These are phyloP conservation scores for Purpureocillium lavendulum DNA, from an alignment of 2,329 filamentous ascomycete species.

Conservation along the genomic window DNA sequence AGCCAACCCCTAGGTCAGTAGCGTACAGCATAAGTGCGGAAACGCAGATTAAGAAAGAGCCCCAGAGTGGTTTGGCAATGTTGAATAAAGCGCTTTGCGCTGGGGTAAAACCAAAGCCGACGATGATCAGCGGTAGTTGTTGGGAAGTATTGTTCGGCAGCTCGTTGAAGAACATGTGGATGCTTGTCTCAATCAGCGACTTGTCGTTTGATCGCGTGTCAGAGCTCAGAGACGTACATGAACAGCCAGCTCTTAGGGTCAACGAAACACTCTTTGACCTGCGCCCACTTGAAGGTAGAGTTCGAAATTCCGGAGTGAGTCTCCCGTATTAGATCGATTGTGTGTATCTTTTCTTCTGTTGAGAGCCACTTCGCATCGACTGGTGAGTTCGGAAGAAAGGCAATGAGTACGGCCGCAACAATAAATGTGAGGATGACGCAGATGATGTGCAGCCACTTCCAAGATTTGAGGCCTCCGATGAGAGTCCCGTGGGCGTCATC, in stretches of 20 bases:
- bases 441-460: constrained; percentile 48
- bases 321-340: constrained; percentile 11
- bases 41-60: constrained; percentile 11
- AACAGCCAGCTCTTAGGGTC: constrained; percentile 15
- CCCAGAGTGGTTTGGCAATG: constrained; percentile 14
- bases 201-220: too few relatives aligned
- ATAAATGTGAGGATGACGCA: constrained; percentile 42
- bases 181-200: too few relatives aligned
- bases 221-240: constrained; percentile 5
- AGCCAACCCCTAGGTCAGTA: constrained; percentile 13
- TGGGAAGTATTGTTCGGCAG: constrained; percentile 17
- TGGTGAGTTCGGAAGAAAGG: constrained; percentile 13
- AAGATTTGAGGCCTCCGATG: constrained; percentile 10
- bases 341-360: constrained; percentile 12
- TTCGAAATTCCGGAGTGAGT: constrained; percentile 13
- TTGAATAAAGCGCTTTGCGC: constrained; percentile 16
- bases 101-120: constrained; percentile 14
- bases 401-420: constrained; percentile 6
- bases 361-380: constrained; percentile 13
- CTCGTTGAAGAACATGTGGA: constrained; percentile 18
- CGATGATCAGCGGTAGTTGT: constrained; percentile 15
- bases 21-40: constrained; percentile 12
- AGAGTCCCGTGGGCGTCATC: constrained; percentile 9
- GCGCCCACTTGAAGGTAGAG: constrained; percentile 14
- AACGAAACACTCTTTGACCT: constrained; percentile 12